Base-by-base conservation (phyloP, 2,329 filamentous ascomycete genomes). In the Trichoderma hamatum region DNA sequence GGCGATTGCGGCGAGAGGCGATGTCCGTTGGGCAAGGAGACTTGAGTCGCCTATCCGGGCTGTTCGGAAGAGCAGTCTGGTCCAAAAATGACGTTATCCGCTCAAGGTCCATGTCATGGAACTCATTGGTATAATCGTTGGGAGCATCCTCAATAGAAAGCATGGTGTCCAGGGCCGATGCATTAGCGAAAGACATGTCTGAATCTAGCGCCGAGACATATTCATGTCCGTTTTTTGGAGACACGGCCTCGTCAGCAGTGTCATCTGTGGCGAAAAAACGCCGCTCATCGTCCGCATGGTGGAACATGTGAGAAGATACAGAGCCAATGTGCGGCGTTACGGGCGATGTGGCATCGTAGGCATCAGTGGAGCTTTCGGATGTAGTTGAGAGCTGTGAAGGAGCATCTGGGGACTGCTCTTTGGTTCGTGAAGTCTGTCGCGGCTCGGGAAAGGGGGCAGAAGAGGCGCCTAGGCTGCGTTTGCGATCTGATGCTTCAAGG, bases 1-100 rank as follows among this genome's bases (percentile, higher is more conserved):
- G 78, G 58, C 76, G 82, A 64, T 85, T 83, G 67, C 86, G 82
- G 56, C 86, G 82, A 21, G 82, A 83, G 19, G 85, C 86, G 70
- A 88, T 85, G 72, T 88, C 86, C 67, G 85, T 80, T 0, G 82
- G 81, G 11, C 84, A 82, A 0, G 85, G 82, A 1, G 85, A 86
- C 72, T 81, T 84, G 73, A 86, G 79, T 32, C 77, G 78, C 34
- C 68, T 71, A 28, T 54, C 62, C 4, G 70, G 39, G 52, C 62
- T 67, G 28, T 30, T 74, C 11, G 67, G 64, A 19, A 61, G 65
- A 24, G 71, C 72, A 14, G 71, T 69, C 34, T 72, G 68, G 19
- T 71, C 70, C 58, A 74, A 73, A n/a, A 71, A 70, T 26, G 43
- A 68, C 13, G 71, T 70, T 30, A 68, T 66, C 43, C 51, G 59